Base-by-base conservation (phyloP, 2,329 filamentous ascomycete species). In the Remersonia thermophila region DNA sequence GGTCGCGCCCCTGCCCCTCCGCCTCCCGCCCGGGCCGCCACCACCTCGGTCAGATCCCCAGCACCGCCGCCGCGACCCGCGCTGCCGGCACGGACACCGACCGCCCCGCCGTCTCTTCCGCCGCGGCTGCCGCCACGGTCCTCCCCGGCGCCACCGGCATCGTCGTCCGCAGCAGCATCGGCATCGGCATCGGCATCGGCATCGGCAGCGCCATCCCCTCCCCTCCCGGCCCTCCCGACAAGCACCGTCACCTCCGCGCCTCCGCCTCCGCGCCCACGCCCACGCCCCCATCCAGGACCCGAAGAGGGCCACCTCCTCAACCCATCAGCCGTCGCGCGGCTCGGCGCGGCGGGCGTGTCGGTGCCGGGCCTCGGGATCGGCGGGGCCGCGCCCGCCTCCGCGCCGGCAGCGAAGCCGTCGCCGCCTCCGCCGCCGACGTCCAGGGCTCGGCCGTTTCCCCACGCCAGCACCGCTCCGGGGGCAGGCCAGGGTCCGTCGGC, bases 321-420 rank as follows among this genome's bases (percentile, higher is more conserved):
- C 47, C 62, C 67, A 49, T 71, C 66, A 4, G 78, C 84, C 4
- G 55, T 80, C 37, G 67, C 62, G 39, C 70, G 83, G 29, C 66
- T 95, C 7, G 73, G 77, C 9, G 70, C 75, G 27, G 78, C 83
- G 1, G 86, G 86, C 1, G 67, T 94, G 5, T 82, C 78, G 0
- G 83, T 94, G 0, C 80, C 85, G 1, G 80, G 71, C 0, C 63
- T 94, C 3, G 81, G 81, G 4, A 93, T 93, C 42, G n/a, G n/a
- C n/a, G n/a, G n/a, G n/a, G n/a, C n/a, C n/a, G n/a, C n/a, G n/a
- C n/a, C n/a, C n/a, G n/a, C n/a, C n/a, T n/a, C n/a, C n/a, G n/a
- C n/a, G n/a, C n/a, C n/a, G n/a, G n/a, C n/a, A n/a, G n/a, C n/a
- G n/a, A n/a, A n/a, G n/a, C n/a, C n/a, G n/a, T n/a, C n/a, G n/a